Conservation (phyloP, 2,329 filamentous ascomycete genomes). For the Herpotrichia juniperi region DNA sequence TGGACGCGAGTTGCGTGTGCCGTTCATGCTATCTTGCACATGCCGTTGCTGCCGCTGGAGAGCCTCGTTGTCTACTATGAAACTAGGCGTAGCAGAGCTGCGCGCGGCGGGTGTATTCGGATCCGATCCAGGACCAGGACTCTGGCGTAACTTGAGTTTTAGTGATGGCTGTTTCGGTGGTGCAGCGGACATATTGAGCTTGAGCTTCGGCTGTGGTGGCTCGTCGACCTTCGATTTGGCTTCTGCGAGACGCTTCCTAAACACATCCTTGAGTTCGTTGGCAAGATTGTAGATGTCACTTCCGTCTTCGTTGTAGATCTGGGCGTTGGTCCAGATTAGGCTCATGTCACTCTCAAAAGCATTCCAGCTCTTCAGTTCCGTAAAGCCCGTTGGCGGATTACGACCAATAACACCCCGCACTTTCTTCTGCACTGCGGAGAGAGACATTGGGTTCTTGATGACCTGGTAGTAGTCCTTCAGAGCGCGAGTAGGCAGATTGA, state of each 20-base stretch:
- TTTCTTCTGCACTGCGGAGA: slow-evolving; percentile 78
- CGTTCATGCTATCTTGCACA: slow-evolving; percentile 57
- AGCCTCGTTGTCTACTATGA: slow-evolving; percentile 62
- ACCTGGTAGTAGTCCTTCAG: slow-evolving; percentile 86
- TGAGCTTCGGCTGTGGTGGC: slow-evolving; percentile 77
- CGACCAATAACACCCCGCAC: slow-evolving; percentile 76
- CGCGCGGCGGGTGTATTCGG: slow-evolving; percentile 48
- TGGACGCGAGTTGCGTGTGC: slow-evolving; percentile 35
- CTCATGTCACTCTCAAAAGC: slow-evolving; percentile 80
- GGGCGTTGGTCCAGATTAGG: slow-evolving; percentile 86
- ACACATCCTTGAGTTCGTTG: slow-evolving; percentile 63
- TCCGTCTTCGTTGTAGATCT: slow-evolving; percentile 88
- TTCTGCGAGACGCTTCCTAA: slow-evolving; percentile 70
- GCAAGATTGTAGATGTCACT: slow-evolving; percentile 83
- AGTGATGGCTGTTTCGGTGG: slow-evolving; percentile 56
- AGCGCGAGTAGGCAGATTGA: slow-evolving; percentile 75
- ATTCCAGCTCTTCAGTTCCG: slow-evolving; percentile 82
- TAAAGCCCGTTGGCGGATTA: slow-evolving; percentile 62
- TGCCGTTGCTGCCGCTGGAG: slow-evolving; percentile 59
- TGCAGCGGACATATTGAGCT: slow-evolving; percentile 69
- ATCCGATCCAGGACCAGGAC: slow-evolving; percentile 46
- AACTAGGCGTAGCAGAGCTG: slow-evolving; percentile 53
- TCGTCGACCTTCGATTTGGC: slow-evolving; percentile 76
- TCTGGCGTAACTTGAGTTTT: slow-evolving; percentile 64
- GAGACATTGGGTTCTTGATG: slow-evolving; percentile 79